Base-by-base conservation (phyloP, 2,329 filamentous ascomycete genomes). In the Apiospora kogelbergensis region DNA sequence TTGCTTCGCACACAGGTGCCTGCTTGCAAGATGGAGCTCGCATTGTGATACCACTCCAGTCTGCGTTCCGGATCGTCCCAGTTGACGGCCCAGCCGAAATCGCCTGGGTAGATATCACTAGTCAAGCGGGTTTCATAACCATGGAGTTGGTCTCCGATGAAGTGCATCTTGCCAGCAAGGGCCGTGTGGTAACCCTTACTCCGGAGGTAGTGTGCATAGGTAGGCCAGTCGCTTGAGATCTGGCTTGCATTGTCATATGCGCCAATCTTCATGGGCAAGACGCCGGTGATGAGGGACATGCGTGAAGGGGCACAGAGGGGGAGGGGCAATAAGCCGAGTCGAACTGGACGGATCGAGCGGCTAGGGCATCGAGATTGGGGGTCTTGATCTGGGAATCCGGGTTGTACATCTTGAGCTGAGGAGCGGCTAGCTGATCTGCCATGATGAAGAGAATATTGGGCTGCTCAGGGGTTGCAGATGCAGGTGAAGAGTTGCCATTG, bases 111-210 rank as follows among this genome's bases (percentile, higher is more conserved):
- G 78, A 98, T 97, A 80, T 98, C 95, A 73, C 91, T 93, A n/a
- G 95, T 98, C 76, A 98, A 86, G 69, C 95, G 90, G 76, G 93
- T 92, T 84, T 98, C 95, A 76, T 97, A 98, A 40, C 95, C 95
- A 79, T 98, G 95, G 70, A 98, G 86, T 82, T 98, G 95, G 78
- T 98, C 95, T 42, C 95, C 95, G 68, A 97, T 92, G 79, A 98
- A 98, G 82, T 98, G 95, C 95, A 98, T 98, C 86, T 98, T 98
- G 71, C 95, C 95, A 6, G 95, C 94, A 74, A 98, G 85, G 6
- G 92, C 93, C 15, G 95, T 97, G 81, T 97, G 93, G 77, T 98
- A 98, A 67, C 93, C 94, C 75, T 91, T 90, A 53, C 89, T 86
- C 65, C 95, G 92, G 68, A 98, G 85, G 81, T 97, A 97, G 80